A percentile compares a stretch with the other conserved stretches of the same genome.
These are phyloP conservation scores for Candida anglica DNA, from an alignment of 805 yeast species.

Conservation along the genomic window DNA sequence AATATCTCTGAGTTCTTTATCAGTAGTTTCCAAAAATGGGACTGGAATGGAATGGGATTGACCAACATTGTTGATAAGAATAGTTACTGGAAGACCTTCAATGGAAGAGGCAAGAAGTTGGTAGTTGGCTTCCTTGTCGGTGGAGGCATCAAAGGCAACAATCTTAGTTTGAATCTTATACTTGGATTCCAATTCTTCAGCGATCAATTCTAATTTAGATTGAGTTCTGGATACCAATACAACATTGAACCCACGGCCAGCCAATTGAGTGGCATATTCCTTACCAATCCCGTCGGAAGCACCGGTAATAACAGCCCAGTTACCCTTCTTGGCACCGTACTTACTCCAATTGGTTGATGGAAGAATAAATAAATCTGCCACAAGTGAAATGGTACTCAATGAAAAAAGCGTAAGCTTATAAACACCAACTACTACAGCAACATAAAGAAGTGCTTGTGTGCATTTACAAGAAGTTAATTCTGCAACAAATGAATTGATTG, in stretches of 20 bases:
- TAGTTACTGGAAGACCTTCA: slow-evolving; percentile 56
- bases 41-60: slow-evolving; percentile 94
- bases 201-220: slow-evolving; percentile 64
- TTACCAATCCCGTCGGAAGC: slow-evolving; percentile 98
- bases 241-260: slow-evolving; percentile 77
- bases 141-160: slow-evolving; percentile 75
- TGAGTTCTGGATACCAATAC: slow-evolving; percentile 82
- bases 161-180: slow-evolving; percentile 59
- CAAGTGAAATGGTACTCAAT: slow-evolving; percentile 48
- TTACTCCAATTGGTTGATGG: slow-evolving; percentile 57
- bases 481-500: neutral
- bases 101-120: slow-evolving; percentile 43
- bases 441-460: slow-evolving; percentile 14
- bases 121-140: slow-evolving; percentile 58
- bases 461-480: neutral
- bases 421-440: slow-evolving; percentile 57
- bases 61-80: slow-evolving; percentile 90
- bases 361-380: slow-evolving; percentile 60
- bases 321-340: slow-evolving; percentile 70
- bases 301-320: slow-evolving; percentile 96
- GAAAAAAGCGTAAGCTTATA: slow-evolving; percentile 49
- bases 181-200: slow-evolving; percentile 57
- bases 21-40: slow-evolving; percentile 78
- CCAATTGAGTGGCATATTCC: slow-evolving; percentile 84
- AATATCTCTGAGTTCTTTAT: slow-evolving; percentile 71